Conservation (phyloP, 257 asterid genomes). For the Solanum neorickii region DNA sequence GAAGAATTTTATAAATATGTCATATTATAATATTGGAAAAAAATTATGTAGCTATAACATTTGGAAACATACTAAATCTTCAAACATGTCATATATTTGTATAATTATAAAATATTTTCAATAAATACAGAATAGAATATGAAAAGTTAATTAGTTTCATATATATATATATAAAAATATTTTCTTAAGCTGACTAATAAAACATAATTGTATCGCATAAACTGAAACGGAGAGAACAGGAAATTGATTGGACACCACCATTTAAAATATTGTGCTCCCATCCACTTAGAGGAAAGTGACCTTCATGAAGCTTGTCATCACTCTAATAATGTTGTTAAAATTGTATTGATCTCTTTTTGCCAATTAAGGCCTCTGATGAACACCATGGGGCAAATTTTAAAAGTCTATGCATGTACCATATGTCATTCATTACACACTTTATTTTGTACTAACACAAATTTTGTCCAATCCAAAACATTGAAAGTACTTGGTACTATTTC, state of each 20-base stretch:
- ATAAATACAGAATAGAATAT: background rate
- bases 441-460: background rate
- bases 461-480: background rate
- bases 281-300: background rate
- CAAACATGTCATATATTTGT: background rate
- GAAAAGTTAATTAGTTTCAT: background rate
- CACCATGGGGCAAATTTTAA: conserved; percentile 4
- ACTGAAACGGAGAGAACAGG: background rate
- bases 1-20: background rate
- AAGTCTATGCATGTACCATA: background rate
- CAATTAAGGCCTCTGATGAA: conserved; percentile 18
- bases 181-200: background rate
- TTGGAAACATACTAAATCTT: background rate
- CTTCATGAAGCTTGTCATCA: background rate
- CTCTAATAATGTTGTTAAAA: background rate
- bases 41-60: background rate
- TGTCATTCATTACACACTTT: background rate
- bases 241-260: background rate
- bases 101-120: background rate
- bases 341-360: background rate
- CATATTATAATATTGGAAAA: background rate
- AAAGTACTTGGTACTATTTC: background rate
- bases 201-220: background rate
- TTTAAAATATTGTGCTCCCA: background rate
- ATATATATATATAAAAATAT: background rate